These are phyloP conservation scores for Phytopythium montanum DNA, from an alignment of 352 stramenopile species.

Conservation along the genomic window DNA sequence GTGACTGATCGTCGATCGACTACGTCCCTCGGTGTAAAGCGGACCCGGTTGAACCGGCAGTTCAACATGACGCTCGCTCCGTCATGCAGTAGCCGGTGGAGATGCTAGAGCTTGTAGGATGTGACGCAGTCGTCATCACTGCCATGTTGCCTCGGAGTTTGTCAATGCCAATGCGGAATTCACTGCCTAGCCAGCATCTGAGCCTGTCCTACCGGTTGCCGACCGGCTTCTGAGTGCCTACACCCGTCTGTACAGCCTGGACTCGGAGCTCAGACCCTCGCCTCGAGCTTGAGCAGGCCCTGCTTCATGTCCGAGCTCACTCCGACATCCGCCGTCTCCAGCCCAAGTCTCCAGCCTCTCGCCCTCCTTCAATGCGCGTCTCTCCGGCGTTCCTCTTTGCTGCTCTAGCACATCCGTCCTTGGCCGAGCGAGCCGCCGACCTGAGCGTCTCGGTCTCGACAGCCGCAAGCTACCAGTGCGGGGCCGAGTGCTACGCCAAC, in stretches of 20 bases:
- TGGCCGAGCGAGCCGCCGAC: conserved; percentile 3
- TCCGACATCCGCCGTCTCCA: neutral
- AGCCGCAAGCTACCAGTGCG: conserved; percentile 6
- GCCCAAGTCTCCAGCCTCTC: neutral
- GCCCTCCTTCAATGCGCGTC: neutral
- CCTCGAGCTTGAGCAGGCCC: neutral
- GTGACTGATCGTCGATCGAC: too few relatives aligned
- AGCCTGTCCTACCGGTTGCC: too few relatives aligned
- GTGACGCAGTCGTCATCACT: neutral
- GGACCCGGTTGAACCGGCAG: too few relatives aligned
- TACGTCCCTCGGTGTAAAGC: too few relatives aligned
- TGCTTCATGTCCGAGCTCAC: neutral
- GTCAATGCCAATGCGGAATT: neutral
- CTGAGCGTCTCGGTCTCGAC: conserved; percentile 2
- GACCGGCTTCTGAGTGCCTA: too few relatives aligned
- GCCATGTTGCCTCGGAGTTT: neutral
- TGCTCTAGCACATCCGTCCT: neutral
- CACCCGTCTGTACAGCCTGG: too few relatives aligned
- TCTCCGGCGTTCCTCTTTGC: neutral
- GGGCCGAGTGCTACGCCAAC: conserved; percentile 5
- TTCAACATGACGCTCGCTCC: too few relatives aligned
- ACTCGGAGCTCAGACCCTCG: too few relatives aligned
- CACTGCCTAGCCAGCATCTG: too few relatives aligned
- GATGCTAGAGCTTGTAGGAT: too few relatives aligned
- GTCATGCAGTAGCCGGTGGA: too few relatives aligned